Conservation (phyloP, 805 yeast genomes). For the Tetrapisispora taiwanensis region DNA sequence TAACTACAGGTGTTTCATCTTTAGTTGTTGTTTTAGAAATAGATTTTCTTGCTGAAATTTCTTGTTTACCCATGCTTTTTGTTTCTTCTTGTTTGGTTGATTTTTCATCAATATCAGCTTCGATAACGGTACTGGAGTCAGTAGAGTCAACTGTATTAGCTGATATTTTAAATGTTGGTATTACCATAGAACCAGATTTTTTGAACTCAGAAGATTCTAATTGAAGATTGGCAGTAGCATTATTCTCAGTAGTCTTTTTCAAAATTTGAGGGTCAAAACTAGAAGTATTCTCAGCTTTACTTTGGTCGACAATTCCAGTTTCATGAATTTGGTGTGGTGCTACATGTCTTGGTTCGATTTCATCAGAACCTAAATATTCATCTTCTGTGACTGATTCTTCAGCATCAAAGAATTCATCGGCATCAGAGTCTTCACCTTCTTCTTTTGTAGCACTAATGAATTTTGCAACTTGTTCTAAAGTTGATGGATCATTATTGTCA, state of each 20-base stretch:
- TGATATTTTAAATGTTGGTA: background rate
- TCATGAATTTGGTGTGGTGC: conserved; percentile 1
- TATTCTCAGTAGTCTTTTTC: background rate
- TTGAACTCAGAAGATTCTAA: too few species aligned
- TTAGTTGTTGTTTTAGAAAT: background rate
- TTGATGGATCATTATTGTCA: conserved; percentile 14
- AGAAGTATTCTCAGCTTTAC: background rate
- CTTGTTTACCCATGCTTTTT: background rate
- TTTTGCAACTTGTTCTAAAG: conserved; percentile 21
- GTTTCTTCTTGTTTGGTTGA: background rate
- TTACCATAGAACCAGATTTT: too few species aligned
- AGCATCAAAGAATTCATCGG: conserved; percentile 70
- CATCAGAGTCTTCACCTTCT: conserved; percentile 34
- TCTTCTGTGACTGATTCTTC: conserved; percentile 35
- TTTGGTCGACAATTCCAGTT: background rate
- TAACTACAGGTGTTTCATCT: background rate
- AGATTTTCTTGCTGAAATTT: background rate
- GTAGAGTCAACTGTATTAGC: background rate
- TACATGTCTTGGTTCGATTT: background rate
- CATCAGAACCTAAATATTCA: background rate
- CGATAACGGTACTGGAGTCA: background rate
- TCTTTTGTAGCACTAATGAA: conserved; percentile 19
- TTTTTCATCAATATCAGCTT: background rate
- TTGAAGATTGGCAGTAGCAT: background rate
- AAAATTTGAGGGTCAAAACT: too few species aligned